Percentiles rank a stretch among this genome's conserved stretches.
These are phyloP conservation scores for Astrothelium macrocarpum DNA, from an alignment of 495 filamentous ascomycete genomes.

Conservation along the genomic window DNA sequence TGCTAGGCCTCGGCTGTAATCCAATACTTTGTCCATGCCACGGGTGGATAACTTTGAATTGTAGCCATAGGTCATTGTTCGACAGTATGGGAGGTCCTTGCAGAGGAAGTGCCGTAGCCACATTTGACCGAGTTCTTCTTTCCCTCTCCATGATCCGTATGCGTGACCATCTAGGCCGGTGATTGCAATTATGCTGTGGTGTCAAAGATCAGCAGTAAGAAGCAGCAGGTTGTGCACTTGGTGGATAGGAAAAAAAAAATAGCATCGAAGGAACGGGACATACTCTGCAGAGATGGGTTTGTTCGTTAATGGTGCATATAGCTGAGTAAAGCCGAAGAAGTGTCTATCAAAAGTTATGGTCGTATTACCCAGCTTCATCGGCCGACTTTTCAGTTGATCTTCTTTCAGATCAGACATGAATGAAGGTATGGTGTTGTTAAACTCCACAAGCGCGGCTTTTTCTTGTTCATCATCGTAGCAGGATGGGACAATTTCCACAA, in stretches of 20 bases:
- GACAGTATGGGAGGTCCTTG: constrained; percentile 9
- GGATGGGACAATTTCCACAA: neutral
- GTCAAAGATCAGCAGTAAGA: neutral
- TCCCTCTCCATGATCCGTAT: constrained; percentile 13
- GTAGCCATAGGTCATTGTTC: neutral
- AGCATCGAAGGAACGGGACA: neutral
- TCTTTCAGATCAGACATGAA: neutral
- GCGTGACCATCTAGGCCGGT: constrained; percentile 12
- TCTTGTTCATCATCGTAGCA: neutral
- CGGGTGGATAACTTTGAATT: neutral
- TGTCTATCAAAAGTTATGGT: constrained; percentile 16
- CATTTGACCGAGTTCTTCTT: constrained; percentile 2
- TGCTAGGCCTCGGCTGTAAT: neutral
- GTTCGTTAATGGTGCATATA: constrained; percentile 10
- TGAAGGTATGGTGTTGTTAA: neutral
- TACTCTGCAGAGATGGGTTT: constrained; percentile 12
- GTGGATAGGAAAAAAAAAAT: neutral
- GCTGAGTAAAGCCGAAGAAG: constrained; percentile 18
- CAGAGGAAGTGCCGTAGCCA: constrained; percentile 13
- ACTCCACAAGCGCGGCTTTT: neutral
- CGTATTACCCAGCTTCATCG: constrained; percentile 11
- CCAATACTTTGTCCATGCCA: neutral
- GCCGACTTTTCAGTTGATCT: constrained; percentile 1
- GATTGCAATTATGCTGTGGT: constrained; percentile 9
- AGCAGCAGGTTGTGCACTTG: neutral